Conservation (phyloP, 768 basidiomycete species). For the Tricholoma furcatifolium region DNA sequence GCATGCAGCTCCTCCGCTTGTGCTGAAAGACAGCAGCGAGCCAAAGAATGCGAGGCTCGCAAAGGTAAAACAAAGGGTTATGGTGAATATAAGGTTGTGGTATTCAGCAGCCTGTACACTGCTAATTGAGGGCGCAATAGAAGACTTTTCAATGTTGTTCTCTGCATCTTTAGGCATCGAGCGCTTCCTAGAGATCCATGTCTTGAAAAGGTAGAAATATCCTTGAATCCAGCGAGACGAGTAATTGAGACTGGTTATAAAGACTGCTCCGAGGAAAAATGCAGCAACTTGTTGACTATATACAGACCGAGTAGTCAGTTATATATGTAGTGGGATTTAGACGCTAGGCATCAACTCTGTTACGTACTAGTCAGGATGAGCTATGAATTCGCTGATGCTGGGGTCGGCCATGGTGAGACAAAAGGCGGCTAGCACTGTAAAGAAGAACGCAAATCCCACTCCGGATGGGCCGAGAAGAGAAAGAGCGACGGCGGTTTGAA, state of each 20-base stretch:
- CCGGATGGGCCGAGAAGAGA: slow-evolving; percentile 2
- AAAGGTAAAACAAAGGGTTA: slow-evolving; percentile 15
- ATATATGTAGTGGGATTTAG: too few relatives aligned
- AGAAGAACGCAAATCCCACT: background rate
- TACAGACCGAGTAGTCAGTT: background rate
- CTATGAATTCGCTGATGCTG: slow-evolving; percentile 9
- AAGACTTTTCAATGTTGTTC: slow-evolving; percentile 8
- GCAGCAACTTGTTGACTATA: slow-evolving; percentile 13
- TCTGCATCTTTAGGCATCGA: slow-evolving; percentile 2
- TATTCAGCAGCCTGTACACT: background rate
- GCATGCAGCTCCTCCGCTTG: slow-evolving; percentile 3
- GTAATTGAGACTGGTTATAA: slow-evolving; percentile 16
- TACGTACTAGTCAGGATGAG: slow-evolving; percentile 15
- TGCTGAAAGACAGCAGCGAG: slow-evolving; percentile 12
- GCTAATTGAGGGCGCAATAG: slow-evolving; percentile 2
- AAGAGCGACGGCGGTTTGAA: background rate
- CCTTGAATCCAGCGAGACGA: slow-evolving; percentile 11
- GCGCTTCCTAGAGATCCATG: slow-evolving; percentile 6
- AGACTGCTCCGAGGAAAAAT: slow-evolving; percentile 17
- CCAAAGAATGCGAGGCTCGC: slow-evolving; percentile 15
- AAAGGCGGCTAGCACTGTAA: background rate
- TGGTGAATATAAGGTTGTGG: slow-evolving; percentile 10
- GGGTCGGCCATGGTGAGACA: slow-evolving; percentile 2
- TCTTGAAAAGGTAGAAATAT: slow-evolving; percentile 1
- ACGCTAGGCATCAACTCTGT: too few relatives aligned